Conservation (phyloP, 176 grass and related monocot genomes). For the Carex myosuroides region DNA sequence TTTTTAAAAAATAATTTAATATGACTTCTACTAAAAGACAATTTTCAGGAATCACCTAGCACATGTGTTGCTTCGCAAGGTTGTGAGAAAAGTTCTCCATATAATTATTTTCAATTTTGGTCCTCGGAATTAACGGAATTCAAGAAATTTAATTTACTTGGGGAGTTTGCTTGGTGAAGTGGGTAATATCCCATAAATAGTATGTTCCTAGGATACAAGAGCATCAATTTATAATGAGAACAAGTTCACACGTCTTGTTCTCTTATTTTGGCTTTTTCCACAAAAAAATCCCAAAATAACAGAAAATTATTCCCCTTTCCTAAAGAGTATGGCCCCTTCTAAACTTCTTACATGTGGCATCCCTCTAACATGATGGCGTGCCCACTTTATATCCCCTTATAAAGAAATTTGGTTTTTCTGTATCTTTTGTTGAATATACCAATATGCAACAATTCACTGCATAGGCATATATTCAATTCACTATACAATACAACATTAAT, state of each 20-base stretch:
- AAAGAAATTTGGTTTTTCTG: background rate
- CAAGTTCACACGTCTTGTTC: conserved; percentile 70
- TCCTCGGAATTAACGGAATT: background rate
- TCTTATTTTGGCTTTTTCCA: conserved; percentile 41
- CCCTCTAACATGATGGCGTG: conserved; percentile 5
- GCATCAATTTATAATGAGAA: conserved; percentile 44
- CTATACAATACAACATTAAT: background rate
- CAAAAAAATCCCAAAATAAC: conserved; percentile 43
- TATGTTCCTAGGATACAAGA: conserved; percentile 27
- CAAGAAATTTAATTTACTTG: conserved; percentile 18
- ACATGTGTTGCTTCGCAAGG: background rate
- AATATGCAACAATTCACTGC: conserved; percentile 25
- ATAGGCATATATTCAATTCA: conserved; percentile 36
- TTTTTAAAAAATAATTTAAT: background rate
- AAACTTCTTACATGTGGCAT: conserved; percentile 31
- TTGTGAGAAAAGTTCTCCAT: conserved; percentile 15
- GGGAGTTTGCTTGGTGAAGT: background rate
- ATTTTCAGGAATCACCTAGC: background rate
- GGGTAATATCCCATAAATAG: conserved; percentile 4
- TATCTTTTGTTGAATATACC: background rate
- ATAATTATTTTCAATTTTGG: conserved; percentile 20
- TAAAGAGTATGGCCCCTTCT: conserved; percentile 60
- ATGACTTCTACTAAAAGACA: background rate
- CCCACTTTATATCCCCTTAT: background rate
- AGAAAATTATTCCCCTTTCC: conserved; percentile 66